Evolutionary conservation across 2,329 filamentous ascomycete species (phyloP).

Genomic region (Metarhizium anisopliae): DNA sequence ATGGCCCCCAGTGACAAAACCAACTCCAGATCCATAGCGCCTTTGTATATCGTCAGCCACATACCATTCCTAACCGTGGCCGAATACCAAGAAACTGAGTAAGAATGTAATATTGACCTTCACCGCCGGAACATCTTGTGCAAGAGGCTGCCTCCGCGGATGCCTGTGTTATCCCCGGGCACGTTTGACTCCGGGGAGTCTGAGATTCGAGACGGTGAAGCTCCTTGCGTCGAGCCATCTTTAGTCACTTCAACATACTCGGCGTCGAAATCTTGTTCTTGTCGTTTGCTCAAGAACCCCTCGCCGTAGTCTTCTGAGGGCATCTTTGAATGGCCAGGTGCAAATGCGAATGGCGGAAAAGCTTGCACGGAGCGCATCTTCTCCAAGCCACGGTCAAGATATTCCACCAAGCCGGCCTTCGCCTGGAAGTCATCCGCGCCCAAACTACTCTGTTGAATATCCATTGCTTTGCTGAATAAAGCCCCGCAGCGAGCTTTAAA

Average conservation of each 20-base stretch:
- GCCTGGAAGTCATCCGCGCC: constrained; percentile 30
- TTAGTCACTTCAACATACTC: constrained; percentile 26
- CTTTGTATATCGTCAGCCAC: background rate
- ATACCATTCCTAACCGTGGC: background rate
- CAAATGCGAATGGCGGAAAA: constrained; percentile 12
- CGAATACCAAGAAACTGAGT: background rate
- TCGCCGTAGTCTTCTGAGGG: constrained; percentile 12
- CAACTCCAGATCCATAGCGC: background rate
- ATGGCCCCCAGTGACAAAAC: background rate
- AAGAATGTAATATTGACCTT: constrained; percentile 1
- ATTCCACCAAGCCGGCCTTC: constrained; percentile 38
- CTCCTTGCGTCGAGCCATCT: constrained; percentile 12
- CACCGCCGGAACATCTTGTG: constrained; percentile 27
- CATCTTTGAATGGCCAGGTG: constrained; percentile 22
- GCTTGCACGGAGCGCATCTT: constrained; percentile 27
- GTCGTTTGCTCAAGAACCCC: constrained; percentile 17
- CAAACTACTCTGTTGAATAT: constrained; percentile 18
- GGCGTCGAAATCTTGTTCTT: constrained; percentile 19
- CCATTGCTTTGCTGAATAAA: constrained; percentile 35
- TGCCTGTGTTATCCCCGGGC: constrained; percentile 11
- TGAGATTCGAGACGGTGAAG: background rate
- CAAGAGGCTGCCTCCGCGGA: constrained; percentile 21
- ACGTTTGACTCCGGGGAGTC: constrained; percentile 5
- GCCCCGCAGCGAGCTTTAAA: constrained; percentile 36
- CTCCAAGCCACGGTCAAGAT: constrained; percentile 36